Evolutionary conservation across 2,329 filamentous ascomycete species (phyloP), one percentile per base, ranked within the genome.

Genomic region (Phialemoniopsis sp.): DNA sequence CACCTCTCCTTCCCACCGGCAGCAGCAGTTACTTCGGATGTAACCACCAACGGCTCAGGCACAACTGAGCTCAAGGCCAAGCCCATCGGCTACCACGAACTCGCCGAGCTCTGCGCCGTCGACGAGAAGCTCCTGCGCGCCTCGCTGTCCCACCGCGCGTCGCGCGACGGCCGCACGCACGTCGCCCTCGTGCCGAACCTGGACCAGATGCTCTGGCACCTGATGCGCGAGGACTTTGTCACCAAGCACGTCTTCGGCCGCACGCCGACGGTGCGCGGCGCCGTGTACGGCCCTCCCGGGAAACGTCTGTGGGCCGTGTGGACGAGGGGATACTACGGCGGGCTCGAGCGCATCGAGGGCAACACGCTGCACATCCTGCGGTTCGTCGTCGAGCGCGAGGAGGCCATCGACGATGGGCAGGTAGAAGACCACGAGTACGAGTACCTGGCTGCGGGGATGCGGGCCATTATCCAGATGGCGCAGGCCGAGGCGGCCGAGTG

Each of bases 141-240:
- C 12, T 67, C 68, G 9, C 64, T 89, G n/a, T 48, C 61, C 28
- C 38, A 41, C 13, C 45, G 49, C 4, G 50, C 50, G 1, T 18
- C 42, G 51, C 51, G 52, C 53, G 55, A 52, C 46, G 55, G 63
- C 42, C 67, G 71, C 47, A 74, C 68, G 13, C 63, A 68, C 16
- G 74, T 93, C 31, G 85, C 87, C 31, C 66, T 90, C 45, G 50
- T 80, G 35, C 87, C 88, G 1, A 78, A 88, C 51, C 60, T 77
- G 43, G 76, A 83, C 41, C 79, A 80, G 7, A 73, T 89, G 48
- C 64, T 73, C 44, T 94, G 88, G 88, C 84, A 91, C 59, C 79
- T 88, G 58, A 79, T 82, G 42, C 80, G 91, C 36, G 89, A 95
- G 62, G 81, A 89, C 36, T 93, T 86, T 58, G 82, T 91, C 54